Evolutionary conservation across 208 protist species (phyloP).

Genomic region (Acanthamoeba castellanii): DNA sequence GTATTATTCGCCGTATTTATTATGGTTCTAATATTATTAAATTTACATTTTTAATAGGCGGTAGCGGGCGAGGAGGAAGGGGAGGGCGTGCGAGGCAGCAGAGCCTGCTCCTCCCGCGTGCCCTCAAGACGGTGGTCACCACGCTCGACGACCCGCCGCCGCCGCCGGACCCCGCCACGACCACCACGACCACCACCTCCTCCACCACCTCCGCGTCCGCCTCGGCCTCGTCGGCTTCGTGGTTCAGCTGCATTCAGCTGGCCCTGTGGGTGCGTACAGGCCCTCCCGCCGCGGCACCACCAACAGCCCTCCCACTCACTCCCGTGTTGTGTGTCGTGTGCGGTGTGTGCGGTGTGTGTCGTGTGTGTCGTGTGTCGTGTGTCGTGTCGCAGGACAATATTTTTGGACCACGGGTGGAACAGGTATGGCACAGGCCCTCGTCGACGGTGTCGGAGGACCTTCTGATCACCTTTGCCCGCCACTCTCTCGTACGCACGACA

Average conservation of each 20-base stretch:
- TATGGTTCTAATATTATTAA: neutral
- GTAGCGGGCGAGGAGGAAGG: neutral
- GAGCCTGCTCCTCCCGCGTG: neutral
- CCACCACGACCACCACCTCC: neutral
- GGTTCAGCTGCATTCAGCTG: constrained; percentile 53
- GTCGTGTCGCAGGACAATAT: constrained; percentile 73
- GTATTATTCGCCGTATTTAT: neutral
- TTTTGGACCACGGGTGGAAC: constrained; percentile 75
- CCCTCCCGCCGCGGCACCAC: neutral
- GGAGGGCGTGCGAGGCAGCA: neutral
- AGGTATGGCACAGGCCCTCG: neutral
- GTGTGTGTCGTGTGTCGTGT: neutral
- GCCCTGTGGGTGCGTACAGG: neutral
- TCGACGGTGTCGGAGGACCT: constrained; percentile 22
- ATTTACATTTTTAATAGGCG: neutral
- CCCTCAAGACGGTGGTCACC: constrained; percentile 12
- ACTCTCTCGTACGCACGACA: constrained; percentile 67
- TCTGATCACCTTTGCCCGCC: neutral
- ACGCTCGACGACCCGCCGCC: neutral
- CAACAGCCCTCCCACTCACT: neutral
- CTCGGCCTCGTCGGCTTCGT: neutral
- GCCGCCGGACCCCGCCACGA: too few species aligned
- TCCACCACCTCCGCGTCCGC: neutral
- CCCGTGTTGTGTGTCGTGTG: neutral
- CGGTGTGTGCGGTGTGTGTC: too few species aligned